Percentiles rank a stretch among this genome's conserved stretches.
Evolutionary conservation across 108 stramenopile genomes (phyloP).

Genomic region (Pseudonitzschia delicatissima): DNA sequence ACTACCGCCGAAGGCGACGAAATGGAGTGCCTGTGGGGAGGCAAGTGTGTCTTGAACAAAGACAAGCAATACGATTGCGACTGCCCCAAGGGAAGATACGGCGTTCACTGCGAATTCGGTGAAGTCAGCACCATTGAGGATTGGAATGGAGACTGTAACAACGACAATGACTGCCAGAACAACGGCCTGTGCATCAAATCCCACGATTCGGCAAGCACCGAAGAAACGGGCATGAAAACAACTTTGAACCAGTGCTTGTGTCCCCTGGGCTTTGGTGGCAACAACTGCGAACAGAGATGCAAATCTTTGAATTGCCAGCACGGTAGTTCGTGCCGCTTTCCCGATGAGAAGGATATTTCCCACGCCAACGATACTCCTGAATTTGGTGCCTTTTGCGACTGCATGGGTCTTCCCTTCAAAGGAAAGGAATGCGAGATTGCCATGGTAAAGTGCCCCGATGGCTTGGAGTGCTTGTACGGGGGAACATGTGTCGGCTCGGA

Average conservation of each 20-base stretch:
- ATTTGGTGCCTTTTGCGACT: neutral
- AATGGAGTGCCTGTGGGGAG: neutral
- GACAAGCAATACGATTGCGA: neutral
- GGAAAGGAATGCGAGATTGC: conserved; percentile 1
- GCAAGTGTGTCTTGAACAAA: neutral
- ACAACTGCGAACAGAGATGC: neutral
- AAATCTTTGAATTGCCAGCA: neutral
- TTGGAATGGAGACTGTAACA: neutral
- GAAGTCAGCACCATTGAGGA: neutral
- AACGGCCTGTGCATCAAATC: neutral
- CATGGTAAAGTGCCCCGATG: neutral
- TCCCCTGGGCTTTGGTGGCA: neutral
- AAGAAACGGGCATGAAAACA: neutral
- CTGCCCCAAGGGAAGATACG: neutral
- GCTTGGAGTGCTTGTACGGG: neutral
- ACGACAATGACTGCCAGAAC: neutral
- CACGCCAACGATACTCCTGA: neutral
- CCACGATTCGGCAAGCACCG: neutral
- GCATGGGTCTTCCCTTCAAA: neutral
- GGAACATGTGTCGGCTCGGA: neutral
- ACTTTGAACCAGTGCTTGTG: neutral
- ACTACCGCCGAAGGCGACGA: neutral
- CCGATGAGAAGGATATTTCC: neutral
- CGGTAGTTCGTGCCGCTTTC: neutral
- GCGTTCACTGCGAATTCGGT: neutral